These are phyloP conservation scores for Arthrobotrys conoides DNA, from an alignment of 2,329 filamentous ascomycete species.

Conservation along the genomic window DNA sequence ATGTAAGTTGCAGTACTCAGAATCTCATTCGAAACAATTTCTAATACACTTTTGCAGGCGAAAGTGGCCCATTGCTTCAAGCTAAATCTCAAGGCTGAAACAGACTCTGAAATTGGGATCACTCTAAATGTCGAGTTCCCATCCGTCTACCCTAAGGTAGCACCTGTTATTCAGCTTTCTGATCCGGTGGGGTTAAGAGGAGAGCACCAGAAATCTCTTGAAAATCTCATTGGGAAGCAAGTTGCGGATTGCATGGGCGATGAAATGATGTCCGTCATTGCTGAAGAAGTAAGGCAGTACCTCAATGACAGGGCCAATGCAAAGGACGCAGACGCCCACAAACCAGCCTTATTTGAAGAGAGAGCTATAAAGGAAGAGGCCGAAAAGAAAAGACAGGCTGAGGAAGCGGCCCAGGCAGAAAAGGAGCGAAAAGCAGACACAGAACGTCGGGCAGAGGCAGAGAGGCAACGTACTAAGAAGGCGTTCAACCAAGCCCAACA, in stretches of 20 bases:
- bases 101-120: slow-evolving; percentile 70
- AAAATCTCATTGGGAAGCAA: slow-evolving; percentile 77
- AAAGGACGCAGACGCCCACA: slow-evolving; percentile 79
- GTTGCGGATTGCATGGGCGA: slow-evolving; percentile 76
- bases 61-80: slow-evolving; percentile 74
- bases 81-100: slow-evolving; percentile 78
- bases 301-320: slow-evolving; percentile 88
- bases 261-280: slow-evolving; percentile 77
- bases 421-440: slow-evolving; percentile 70
- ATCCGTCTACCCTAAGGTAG: slow-evolving; percentile 89
- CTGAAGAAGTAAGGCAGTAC: slow-evolving; percentile 75
- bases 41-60: slow-evolving; percentile 51
- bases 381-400: slow-evolving; percentile 73
- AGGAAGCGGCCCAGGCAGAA: slow-evolving; percentile 70
- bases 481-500: slow-evolving; percentile 62
- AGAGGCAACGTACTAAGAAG: slow-evolving; percentile 67
- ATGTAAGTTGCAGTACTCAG: slow-evolving; percentile 72
- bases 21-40: slow-evolving; percentile 8
- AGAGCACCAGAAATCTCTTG: slow-evolving; percentile 68
- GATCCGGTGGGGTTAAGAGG: slow-evolving; percentile 35
- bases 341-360: slow-evolving; percentile 91
- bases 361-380: slow-evolving; percentile 84
- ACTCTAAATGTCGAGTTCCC: slow-evolving; percentile 85
- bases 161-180: slow-evolving; percentile 74
- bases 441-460: slow-evolving; percentile 70